Evolutionary conservation across 176 grass and related monocot species (phyloP).

Genomic region (Areca catechu): DNA sequence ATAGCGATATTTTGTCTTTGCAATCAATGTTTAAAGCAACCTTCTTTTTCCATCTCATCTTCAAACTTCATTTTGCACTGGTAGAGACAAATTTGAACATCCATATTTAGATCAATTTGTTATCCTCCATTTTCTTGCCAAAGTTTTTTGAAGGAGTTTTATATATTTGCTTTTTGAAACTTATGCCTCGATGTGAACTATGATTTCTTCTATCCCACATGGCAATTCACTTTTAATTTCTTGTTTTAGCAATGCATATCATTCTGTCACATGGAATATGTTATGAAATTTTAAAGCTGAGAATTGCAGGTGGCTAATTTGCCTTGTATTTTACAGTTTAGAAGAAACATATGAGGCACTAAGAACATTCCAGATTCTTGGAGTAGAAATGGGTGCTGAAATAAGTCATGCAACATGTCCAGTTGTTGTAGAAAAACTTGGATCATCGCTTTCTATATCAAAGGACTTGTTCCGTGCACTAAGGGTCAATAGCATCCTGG

Average conservation of each 20-base stretch:
- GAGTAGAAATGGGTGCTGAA: constrained; percentile 4
- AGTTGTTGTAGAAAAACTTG: constrained; percentile 24
- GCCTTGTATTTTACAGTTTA: constrained; percentile 20
- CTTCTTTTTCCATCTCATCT: no score
- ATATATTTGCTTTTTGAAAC: no score
- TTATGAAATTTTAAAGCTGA: background rate
- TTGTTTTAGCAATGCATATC: background rate
- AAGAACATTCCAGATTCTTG: constrained; percentile 30
- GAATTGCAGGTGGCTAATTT: background rate
- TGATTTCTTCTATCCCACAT: no score
- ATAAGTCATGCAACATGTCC: constrained; percentile 19
- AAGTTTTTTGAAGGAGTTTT: no score
- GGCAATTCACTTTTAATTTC: no score
- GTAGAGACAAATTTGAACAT: no score
- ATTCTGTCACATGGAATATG: background rate
- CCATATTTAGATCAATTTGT: no score
- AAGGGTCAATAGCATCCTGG: constrained; percentile 31
- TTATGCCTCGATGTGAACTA: no score
- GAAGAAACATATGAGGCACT: constrained; percentile 39
- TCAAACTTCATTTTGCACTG: no score
- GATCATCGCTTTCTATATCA: constrained; percentile 13
- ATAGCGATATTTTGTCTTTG: no score
- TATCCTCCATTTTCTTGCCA: no score
- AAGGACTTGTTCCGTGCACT: constrained; percentile 61
- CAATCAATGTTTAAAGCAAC: no score